These are phyloP conservation scores for Cytospora piceae DNA, from an alignment of 2,329 filamentous ascomycete species.

Conservation along the genomic window DNA sequence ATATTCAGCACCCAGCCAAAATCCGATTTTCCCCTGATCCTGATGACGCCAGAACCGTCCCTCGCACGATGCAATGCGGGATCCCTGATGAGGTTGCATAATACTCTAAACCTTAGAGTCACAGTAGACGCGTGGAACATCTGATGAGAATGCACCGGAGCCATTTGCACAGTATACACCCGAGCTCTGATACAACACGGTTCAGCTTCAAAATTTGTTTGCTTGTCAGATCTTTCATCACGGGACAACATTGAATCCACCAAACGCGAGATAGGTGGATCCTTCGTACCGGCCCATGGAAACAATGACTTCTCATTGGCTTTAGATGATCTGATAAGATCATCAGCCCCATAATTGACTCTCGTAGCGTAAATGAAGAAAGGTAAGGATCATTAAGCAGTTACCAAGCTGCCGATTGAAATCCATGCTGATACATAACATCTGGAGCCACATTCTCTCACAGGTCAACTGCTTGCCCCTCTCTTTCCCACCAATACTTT, in stretches of 20 bases:
- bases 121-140: background rate
- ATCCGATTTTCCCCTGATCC: conserved; percentile 8
- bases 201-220: background rate
- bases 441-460: background rate
- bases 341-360: conserved; percentile 16
- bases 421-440: conserved; percentile 17
- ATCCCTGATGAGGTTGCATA: background rate
- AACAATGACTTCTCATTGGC: conserved; percentile 28
- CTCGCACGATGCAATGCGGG: conserved; percentile 17
- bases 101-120: too few species aligned
- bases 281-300: conserved; percentile 14
- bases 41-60: conserved; percentile 21
- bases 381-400: conserved; percentile 18
- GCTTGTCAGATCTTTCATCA: conserved; percentile 28
- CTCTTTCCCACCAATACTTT: conserved; percentile 1
- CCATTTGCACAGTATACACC: conserved; percentile 7
- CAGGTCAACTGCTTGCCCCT: conserved; percentile 14
- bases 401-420: background rate
- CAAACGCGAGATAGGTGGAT: conserved; percentile 12
- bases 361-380: conserved; percentile 15
- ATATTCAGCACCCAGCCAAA: background rate
- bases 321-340: conserved; percentile 37
- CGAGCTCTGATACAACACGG: conserved; percentile 4
- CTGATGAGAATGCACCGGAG: background rate
- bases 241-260: background rate